These are phyloP conservation scores for Amborella trichopoda DNA, from an alignment of 164 flowering plant species.

Conservation along the genomic window DNA sequence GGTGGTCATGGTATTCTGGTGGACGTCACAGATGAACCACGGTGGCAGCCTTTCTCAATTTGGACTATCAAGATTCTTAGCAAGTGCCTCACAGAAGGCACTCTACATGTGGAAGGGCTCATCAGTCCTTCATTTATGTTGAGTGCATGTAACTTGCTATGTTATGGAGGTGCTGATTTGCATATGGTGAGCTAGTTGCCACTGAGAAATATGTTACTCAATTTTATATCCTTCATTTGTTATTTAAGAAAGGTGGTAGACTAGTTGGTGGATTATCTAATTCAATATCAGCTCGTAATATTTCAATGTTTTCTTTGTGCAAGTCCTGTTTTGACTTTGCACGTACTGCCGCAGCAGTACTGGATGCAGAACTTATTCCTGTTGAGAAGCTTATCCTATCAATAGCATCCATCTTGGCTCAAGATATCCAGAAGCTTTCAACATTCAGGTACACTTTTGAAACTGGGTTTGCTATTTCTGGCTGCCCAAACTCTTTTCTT, in stretches of 20 bases:
- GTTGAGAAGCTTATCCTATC: constrained; percentile 51
- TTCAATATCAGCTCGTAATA: too few species aligned
- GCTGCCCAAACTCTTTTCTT: too few species aligned
- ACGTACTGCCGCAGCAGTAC: constrained; percentile 39
- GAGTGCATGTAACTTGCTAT: constrained; percentile 58
- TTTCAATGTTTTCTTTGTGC: constrained; percentile 17
- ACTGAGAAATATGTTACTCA: too few species aligned
- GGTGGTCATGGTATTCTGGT: constrained; percentile 63
- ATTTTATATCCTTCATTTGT: too few species aligned
- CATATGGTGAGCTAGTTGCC: constrained; percentile 58
- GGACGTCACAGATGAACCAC: constrained; percentile 40
- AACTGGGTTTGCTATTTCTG: too few species aligned
- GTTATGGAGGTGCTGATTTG: constrained; percentile 74
- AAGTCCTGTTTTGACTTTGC: constrained; percentile 95
- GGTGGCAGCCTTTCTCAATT: constrained; percentile 80
- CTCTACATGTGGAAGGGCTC: constrained; percentile 81
- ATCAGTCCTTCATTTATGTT: constrained; percentile 41
- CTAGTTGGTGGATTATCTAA: too few species aligned
- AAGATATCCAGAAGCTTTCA: constrained; percentile 35
- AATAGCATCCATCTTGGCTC: constrained; percentile 38
- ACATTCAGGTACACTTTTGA: constrained; percentile 44
- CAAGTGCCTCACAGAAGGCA: constrained; percentile 85
- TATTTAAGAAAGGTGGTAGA: too few species aligned
- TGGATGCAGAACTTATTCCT: constrained; percentile 56
- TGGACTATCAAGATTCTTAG: constrained; percentile 65